Evolutionary conservation across 1,284 basidiomycete species (phyloP).

Genomic region (Pisolithus thermaeus): DNA sequence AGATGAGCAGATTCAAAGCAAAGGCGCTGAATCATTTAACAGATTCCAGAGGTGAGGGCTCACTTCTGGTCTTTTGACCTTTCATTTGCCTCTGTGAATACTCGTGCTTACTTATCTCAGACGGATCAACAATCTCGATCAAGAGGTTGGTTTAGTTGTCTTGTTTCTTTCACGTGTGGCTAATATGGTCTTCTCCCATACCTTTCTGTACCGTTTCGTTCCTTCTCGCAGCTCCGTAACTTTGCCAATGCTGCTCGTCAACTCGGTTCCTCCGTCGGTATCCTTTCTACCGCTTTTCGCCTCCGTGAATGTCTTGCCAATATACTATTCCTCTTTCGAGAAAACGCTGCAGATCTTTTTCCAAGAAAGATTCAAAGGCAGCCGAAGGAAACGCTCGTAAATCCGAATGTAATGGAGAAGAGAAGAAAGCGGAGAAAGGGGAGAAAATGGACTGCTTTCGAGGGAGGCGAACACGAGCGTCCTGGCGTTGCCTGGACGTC

Average conservation of each 20-base stretch:
- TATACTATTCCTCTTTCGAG: constrained; percentile 58
- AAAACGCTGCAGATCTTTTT: constrained; percentile 67
- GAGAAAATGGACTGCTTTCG: background rate
- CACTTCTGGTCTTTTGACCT: background rate
- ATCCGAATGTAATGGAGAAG: constrained; percentile 30
- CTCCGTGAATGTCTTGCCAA: constrained; percentile 63
- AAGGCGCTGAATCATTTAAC: constrained; percentile 57
- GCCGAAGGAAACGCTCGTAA: constrained; percentile 35
- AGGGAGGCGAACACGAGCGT: background rate
- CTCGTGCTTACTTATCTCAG: constrained; percentile 26
- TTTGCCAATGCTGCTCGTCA: constrained; percentile 70
- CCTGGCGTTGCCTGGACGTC: background rate
- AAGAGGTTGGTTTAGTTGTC: constrained; percentile 40
- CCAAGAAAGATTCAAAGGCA: constrained; percentile 53
- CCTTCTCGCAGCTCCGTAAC: constrained; percentile 48
- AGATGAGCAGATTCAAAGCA: constrained; percentile 60
- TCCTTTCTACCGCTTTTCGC: constrained; percentile 63
- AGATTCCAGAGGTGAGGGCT: constrained; percentile 49
- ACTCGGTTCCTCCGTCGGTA: constrained; percentile 65
- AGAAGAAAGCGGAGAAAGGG: constrained; percentile 19
- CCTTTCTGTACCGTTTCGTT: background rate
- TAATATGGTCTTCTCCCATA: background rate
- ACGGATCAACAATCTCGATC: constrained; percentile 56
- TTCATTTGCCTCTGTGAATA: background rate
- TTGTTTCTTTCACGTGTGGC: background rate